Base-by-base conservation (phyloP, 2,329 filamentous ascomycete genomes). In the Aspergillus udagawae region DNA sequence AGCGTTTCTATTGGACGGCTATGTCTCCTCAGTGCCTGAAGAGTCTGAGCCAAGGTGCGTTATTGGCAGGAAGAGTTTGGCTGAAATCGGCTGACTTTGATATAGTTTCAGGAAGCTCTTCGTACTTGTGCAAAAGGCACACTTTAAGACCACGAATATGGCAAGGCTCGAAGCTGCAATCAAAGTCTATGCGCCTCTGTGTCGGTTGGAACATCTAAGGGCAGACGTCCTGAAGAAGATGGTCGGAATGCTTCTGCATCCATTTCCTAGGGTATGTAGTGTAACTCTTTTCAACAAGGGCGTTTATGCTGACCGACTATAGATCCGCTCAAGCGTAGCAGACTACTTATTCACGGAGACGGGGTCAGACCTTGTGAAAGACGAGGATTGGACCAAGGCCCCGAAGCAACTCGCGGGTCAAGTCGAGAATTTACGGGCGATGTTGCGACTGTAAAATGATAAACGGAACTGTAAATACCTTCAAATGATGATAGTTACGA, bases 121-220 rank as follows among this genome's bases (percentile, higher is more conserved):
- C 58, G 78, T 86, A 6, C 79, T 86, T 38, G 84, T 88, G 3
- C 91, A 95, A 67, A 91, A 88, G 72, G 83, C 89, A 0, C 89
- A 92, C 61, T 92, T 89, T 77, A 93, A 92, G 75, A 89, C 88
- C 1, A 86, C 88, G 21, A 94, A 91, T 70, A 84, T 96, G 47
- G 84, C 87, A 52, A 93, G 94, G 72, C 80, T 97, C 1, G 84
- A 91, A 69, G 89, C 91, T 0, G 91, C 90, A 23, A 78, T 95
- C 59, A 88, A 87, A 66, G 83, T 94, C 12, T 97, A 97, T 73
- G 84, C 86, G 2, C 86, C 85, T 0, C 75, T 96, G 27, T 84
- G 85, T 3, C 69, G 73, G n/a, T 71, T 82, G n/a, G 73, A 78
- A 25, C 76, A 77, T 0, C 75, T 84, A 7, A 74, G 77, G 8